These are phyloP conservation scores for Neoascochyta sp. DNA, from an alignment of 2,329 filamentous ascomycete genomes.

Conservation along the genomic window DNA sequence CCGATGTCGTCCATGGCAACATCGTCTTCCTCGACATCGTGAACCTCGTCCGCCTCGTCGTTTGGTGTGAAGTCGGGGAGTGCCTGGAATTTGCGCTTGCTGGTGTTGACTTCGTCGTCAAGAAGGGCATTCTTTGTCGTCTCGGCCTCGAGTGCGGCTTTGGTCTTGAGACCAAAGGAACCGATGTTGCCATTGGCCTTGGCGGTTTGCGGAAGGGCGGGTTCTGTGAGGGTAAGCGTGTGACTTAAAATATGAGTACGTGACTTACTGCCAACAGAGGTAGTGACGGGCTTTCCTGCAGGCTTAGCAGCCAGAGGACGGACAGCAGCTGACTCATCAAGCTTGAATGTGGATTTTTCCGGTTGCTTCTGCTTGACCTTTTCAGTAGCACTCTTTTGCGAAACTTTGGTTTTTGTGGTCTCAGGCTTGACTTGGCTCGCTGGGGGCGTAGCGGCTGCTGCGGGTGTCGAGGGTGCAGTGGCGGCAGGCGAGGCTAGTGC, in stretches of 20 bases:
- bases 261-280: slow-evolving; percentile 15
- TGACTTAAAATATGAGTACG: too few relatives aligned
- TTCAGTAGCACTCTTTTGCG: slow-evolving; percentile 81
- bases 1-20: slow-evolving; percentile 72
- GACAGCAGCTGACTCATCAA: slow-evolving; percentile 29
- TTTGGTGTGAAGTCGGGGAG: slow-evolving; percentile 66
- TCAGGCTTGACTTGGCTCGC: slow-evolving; percentile 41
- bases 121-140: slow-evolving; percentile 75
- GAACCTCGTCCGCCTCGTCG: slow-evolving; percentile 45
- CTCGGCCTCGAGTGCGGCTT: slow-evolving; percentile 59
- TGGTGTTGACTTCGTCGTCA: slow-evolving; percentile 81
- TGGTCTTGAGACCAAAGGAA: slow-evolving; percentile 72
- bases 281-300: slow-evolving; percentile 23
- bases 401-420: slow-evolving; percentile 69
- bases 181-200: slow-evolving; percentile 72
- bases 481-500: slow-evolving; percentile 52
- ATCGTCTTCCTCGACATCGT: slow-evolving; percentile 51
- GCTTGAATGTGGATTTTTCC: slow-evolving; percentile 39
- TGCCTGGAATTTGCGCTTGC: slow-evolving; percentile 79
- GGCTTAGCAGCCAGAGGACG: slow-evolving; percentile 27
- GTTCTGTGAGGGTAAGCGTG: slow-evolving; percentile 22
- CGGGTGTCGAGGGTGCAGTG: slow-evolving; percentile 68
- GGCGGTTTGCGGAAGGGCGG: slow-evolving; percentile 51
- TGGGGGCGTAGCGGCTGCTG: slow-evolving; percentile 32
- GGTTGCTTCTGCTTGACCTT: slow-evolving; percentile 59